Evolutionary conservation across 1,139 yeast genomes (phyloP).

Genomic region (Pneumocystis wakefieldiae): DNA sequence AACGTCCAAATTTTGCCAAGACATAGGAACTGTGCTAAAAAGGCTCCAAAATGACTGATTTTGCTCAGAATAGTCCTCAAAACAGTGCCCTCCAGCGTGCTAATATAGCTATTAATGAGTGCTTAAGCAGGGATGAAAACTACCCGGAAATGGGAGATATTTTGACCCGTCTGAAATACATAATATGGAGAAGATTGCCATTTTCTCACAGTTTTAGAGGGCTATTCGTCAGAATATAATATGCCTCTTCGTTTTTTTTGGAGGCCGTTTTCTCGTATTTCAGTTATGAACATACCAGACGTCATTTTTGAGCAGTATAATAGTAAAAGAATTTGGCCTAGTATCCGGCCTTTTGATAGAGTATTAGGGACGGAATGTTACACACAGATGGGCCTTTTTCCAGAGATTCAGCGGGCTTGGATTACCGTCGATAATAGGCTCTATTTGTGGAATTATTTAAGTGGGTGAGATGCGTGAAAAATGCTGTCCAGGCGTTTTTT

Average conservation of each 20-base stretch:
- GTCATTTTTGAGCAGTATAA: conserved; percentile 63
- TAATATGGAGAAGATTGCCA: background rate
- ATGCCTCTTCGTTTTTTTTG: conserved; percentile 27
- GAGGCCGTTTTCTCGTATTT: conserved; percentile 63
- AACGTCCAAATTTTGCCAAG: background rate
- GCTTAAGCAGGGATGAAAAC: conserved; percentile 3
- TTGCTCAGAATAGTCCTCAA: background rate
- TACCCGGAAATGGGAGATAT: conserved; percentile 12
- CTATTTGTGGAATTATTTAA: conserved; percentile 66
- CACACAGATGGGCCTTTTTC: conserved; percentile 70
- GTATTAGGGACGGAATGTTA: conserved; percentile 40
- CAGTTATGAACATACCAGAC: conserved; percentile 65
- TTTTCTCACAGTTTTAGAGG: conserved; percentile 12
- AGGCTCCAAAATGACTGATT: background rate
- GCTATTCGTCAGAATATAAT: conserved; percentile 19
- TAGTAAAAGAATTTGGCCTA: conserved; percentile 13
- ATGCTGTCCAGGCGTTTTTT: background rate
- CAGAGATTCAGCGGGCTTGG: conserved; percentile 78
- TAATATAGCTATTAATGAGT: background rate
- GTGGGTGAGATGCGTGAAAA: conserved; percentile 22
- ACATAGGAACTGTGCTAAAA: background rate
- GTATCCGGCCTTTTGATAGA: background rate
- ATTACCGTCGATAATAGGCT: conserved; percentile 68
- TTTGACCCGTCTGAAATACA: conserved; percentile 6
- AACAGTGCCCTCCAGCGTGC: background rate